Conservation (phyloP, 768 basidiomycete species). For the Tylopilus sp. region DNA sequence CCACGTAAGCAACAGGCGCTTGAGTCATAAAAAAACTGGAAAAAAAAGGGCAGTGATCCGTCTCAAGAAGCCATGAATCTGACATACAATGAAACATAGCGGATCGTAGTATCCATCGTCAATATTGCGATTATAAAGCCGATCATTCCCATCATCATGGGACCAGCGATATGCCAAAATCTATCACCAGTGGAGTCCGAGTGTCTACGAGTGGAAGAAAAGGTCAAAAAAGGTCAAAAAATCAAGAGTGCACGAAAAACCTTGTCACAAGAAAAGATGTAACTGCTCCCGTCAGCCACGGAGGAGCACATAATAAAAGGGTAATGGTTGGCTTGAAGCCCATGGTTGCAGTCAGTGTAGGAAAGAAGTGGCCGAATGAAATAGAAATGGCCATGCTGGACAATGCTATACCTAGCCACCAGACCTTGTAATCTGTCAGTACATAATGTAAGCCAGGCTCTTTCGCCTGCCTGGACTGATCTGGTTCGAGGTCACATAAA, state of each 20-base stretch:
- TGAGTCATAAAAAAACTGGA: constrained; percentile 77
- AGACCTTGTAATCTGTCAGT: no score
- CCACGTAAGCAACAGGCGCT: constrained; percentile 65
- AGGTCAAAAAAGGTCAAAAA: constrained; percentile 1
- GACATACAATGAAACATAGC: constrained; percentile 61
- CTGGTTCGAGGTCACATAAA: constrained; percentile 47
- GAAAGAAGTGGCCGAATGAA: constrained; percentile 78
- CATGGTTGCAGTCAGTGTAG: no score
- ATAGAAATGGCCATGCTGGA: constrained; percentile 53
- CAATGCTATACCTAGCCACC: no score
- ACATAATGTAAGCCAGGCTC: constrained; percentile 52
- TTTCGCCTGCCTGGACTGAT: constrained; percentile 35
- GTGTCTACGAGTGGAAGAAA: constrained; percentile 41
- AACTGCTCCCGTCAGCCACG: constrained; percentile 53
- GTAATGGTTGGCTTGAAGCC: no score
- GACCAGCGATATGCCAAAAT: no score
- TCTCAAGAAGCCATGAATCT: neutral
- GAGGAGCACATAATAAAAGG: no score
- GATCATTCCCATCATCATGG: no score
- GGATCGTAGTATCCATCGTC: constrained; percentile 55
- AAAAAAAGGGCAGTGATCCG: neutral
- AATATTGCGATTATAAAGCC: no score
- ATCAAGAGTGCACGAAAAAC: constrained; percentile 25
- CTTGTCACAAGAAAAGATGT: constrained; percentile 52
- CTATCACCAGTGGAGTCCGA: no score